Evolutionary conservation across 331 rosid genomes (phyloP), one percentile per base, ranked within the genome.

Genomic region (Prunus yedoensis): DNA sequence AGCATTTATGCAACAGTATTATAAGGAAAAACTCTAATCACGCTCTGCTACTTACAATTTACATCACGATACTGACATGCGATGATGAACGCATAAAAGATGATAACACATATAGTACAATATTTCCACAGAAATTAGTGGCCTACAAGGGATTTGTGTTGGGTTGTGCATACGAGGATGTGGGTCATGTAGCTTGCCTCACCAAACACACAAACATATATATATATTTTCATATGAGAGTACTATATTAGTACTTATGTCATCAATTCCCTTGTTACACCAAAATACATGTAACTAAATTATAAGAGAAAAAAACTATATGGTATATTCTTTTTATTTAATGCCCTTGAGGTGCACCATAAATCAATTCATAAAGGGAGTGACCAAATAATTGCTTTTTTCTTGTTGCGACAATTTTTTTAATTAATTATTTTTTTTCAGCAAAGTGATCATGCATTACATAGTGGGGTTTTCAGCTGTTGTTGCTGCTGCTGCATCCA

Each of bases 401-500:
- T n/a, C n/a, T n/a, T 21, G 25, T 66, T 50, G 71, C 75, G 59
- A 68, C 63, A 43, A 70, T 4, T 30, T 32, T 32, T 35, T 84
- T 25, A 23, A 23, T 25, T 25, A 1, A 1, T 81, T 76, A n/a
- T 81, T 27, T 2, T 0, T 81, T 76, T 81, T 62, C 86, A 82
- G 87, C 88, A 77, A 84, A 77, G 79, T 54, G 68, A 79, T 50
- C 13, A 49, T 21, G 30, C 23, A 3, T 20, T 74, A 12, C 56
- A 46, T 62, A 71, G 79, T 80, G 87, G 87, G 73, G 35, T 73
- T 59, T 5, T 38, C 9, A 3, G 35, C 35, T 30, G n/a, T n/a
- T n/a, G n/a, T n/a, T n/a, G 38, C 35, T 80, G 81, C 69, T 77
- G 57, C 83, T 77, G 51, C 82, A 66, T 68, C 73, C 43, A 38